A percentile compares a stretch with the other conserved stretches of the same genome.
Evolutionary conservation across 805 yeast genomes (phyloP).

Genomic region (Monosporozyma yasuniensis): DNA sequence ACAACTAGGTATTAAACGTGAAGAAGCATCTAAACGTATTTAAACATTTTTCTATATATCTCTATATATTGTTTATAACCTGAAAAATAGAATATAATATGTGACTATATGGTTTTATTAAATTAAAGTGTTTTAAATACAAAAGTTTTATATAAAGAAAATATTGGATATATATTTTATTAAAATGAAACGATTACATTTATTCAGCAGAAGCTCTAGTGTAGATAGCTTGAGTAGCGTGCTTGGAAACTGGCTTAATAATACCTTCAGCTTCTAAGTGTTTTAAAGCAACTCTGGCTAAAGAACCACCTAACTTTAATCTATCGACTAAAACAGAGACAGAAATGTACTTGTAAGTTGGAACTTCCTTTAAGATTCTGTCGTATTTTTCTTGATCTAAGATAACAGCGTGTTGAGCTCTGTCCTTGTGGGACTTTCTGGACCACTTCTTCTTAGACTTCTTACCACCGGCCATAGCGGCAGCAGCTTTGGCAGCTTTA

Average conservation of each 20-base stretch:
- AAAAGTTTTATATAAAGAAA: background rate
- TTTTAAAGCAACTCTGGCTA: conserved; percentile 96
- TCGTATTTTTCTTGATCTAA: conserved; percentile 98
- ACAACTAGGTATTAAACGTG: conserved; percentile 16
- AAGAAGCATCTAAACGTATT: conserved; percentile 4
- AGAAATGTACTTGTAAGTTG: conserved; percentile 96
- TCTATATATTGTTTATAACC: background rate
- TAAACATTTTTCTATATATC: background rate
- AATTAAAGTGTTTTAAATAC: background rate
- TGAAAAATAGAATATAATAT: background rate
- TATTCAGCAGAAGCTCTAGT: conserved; percentile 68
- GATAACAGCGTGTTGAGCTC: conserved; percentile 96
- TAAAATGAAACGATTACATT: conserved; percentile 22
- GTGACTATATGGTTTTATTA: background rate
- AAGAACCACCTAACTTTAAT: conserved; percentile 97
- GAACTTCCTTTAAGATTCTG: conserved; percentile 98
- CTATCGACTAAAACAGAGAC: conserved; percentile 98
- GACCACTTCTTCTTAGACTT: conserved; percentile 99
- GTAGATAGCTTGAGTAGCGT: conserved; percentile 96
- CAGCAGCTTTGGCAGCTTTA: conserved; percentile 99
- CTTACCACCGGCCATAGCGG: conserved; percentile 99
- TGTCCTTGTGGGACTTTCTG: conserved; percentile 99
- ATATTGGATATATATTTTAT: too few species aligned
- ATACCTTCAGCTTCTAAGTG: conserved; percentile 93
- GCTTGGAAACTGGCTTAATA: conserved; percentile 88